Base-by-base conservation (phyloP, 2,329 filamentous ascomycete genomes). In the Lachnellula arida region DNA sequence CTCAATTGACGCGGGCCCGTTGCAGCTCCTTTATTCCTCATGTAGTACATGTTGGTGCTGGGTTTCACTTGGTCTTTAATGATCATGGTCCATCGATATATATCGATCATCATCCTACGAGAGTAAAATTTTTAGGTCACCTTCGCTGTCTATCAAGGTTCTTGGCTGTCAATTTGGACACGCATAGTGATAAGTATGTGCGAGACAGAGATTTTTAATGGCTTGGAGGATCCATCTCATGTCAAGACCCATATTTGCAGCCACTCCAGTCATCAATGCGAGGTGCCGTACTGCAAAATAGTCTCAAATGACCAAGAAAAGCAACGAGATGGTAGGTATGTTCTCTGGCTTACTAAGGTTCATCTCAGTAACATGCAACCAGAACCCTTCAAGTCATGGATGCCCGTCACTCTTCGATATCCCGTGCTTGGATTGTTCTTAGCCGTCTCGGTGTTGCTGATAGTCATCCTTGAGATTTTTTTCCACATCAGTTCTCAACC, bases 381-480 rank as follows among this genome's bases (percentile, higher is more conserved):
- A 53, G 32, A 28, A 14, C 14, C 43, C 19, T 32, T 12, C 2
- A 50, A 23, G 19, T 49, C 51, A 17, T 77, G 74, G 75, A 75
- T 70, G 32, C 74, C 74, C 0, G 15, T 65, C 2, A 73, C 73
- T 0, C 59, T 76, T 2, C 64, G 66, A 46, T 63, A 66, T 0
- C 67, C 73, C 0, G 71, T 78, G 0, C 68, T 81, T 0, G 49
- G 67, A 0, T 57, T 61, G 1, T 62, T 81, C 0, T 68, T 74
- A 0, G 14, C 70, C 0, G 51, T 72, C 0, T 76, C 75, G 0
- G 51, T 76, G 34, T 53, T 66, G 0, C 58, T 84, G 0, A 76
- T 79, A 0, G 65, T 68, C 0, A 55, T 74, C 0, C 66, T 84
- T 0, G 79, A 82, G 54, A 61, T 73, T 0, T 62, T 84, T 0